A percentile compares a stretch with the other conserved stretches of the same genome.
These are phyloP conservation scores for Candida xiaguanensis DNA, from an alignment of 805 yeast genomes.

Conservation along the genomic window DNA sequence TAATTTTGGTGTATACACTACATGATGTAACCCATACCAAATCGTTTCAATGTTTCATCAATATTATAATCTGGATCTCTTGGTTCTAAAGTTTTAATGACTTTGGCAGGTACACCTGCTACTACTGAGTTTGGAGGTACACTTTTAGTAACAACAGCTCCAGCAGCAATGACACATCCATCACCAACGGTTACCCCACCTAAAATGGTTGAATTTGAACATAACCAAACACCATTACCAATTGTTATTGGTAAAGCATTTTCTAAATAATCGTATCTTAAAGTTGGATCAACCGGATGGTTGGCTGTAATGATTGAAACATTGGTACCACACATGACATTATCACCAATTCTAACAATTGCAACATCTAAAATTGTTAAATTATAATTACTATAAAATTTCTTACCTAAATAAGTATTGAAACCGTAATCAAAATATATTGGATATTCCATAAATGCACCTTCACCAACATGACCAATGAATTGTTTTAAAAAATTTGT, in stretches of 20 bases:
- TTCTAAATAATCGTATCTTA: conserved; percentile 9
- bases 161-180: conserved; percentile 60
- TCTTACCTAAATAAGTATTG: conserved; percentile 13
- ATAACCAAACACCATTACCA: conserved; percentile 14
- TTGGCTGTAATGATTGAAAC: conserved; percentile 12
- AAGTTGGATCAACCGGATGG: conserved; percentile 13
- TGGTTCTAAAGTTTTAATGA: conserved; percentile 25
- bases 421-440: conserved; percentile 13
- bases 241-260: conserved; percentile 13
- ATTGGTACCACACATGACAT: conserved; percentile 13
- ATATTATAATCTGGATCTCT: conserved; percentile 10
- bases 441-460: conserved; percentile 13
- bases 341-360: conserved; percentile 12
- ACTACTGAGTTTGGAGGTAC: conserved; percentile 51
- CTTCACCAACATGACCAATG: conserved; percentile 13
- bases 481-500: conserved; percentile 8
- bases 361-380: conserved; percentile 14
- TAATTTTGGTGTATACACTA: background rate
- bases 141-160: conserved; percentile 55
- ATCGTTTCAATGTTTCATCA: conserved; percentile 7
- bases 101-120: conserved; percentile 58
- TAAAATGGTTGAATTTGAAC: conserved; percentile 10
- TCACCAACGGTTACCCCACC: conserved; percentile 15
- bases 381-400: conserved; percentile 12
- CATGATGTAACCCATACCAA: conserved; percentile 10